Conservation (phyloP, 805 yeast genomes). For the Alloascoidea africana region DNA sequence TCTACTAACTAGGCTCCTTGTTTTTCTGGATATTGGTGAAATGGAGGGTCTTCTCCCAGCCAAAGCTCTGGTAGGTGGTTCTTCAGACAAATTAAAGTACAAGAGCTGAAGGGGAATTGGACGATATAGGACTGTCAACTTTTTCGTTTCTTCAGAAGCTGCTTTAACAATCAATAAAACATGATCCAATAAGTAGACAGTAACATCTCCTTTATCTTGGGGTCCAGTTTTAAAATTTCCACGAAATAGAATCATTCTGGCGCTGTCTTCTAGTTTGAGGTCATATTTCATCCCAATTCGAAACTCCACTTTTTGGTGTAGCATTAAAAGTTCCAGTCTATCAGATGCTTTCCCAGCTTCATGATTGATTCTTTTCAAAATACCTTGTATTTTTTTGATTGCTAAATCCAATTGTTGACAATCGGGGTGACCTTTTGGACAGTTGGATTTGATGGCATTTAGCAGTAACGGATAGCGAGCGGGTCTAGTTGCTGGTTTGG, state of each 20-base stretch:
- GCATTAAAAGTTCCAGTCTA: constrained; percentile 59
- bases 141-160: constrained; percentile 45
- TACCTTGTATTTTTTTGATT: constrained; percentile 41
- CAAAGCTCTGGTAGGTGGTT: constrained; percentile 51
- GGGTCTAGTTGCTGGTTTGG: constrained; percentile 92
- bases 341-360: constrained; percentile 78
- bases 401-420: constrained; percentile 45
- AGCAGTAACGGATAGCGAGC: constrained; percentile 85
- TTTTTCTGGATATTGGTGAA: too few relatives aligned
- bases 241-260: too few relatives aligned
- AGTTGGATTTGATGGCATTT: constrained; percentile 62
- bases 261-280: constrained; percentile 58
- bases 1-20: too few relatives aligned
- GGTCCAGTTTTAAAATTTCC: constrained; percentile 55
- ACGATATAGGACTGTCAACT: constrained; percentile 63
- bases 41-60: too few relatives aligned
- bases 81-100: constrained; percentile 49
- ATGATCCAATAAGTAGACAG: constrained; percentile 62
- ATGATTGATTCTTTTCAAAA: constrained; percentile 51
- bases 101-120: constrained; percentile 67
- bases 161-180: constrained; percentile 53
- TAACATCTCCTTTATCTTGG: constrained; percentile 49
- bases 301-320: constrained; percentile 58
- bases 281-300: constrained; percentile 32
- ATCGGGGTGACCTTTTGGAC: constrained; percentile 47